Base-by-base conservation (phyloP, 75 land plant species). In the Larix kaempferi region DNA sequence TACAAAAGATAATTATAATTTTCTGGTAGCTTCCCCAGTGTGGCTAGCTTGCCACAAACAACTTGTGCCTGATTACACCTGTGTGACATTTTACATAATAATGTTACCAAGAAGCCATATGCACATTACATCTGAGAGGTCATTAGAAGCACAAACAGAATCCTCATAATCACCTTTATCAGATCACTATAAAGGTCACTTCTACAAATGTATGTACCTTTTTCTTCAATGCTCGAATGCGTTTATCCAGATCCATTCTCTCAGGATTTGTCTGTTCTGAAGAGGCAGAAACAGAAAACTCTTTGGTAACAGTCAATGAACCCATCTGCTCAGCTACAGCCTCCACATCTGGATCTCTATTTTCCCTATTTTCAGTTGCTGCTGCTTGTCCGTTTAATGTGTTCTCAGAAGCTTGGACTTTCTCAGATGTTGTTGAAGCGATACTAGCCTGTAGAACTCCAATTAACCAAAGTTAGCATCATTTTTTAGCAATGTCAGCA, bases 141-240 rank as follows among this genome's bases (percentile, higher is more conserved):
- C 8, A 29, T 21, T 39, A 8, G 72, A 69, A n/a, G 23, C 25
- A n/a, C 23, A 39, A 67, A 69, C 21, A 37, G 41, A 69, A 69
- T 21, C 49, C 23, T 69, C 3, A 0, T 8, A 21, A 22, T 2
- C 25, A 39, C n/a, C n/a, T 39, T 7, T 44, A 21, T 3, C 39
- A 69, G 16, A 19, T 37, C 69, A 65, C 39, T 4, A 65, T 25
- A 65, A 29, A 33, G 69, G 41, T 69, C 44, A 69, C 3, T 41
- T 22, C 21, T 12, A 80, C 26, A n/a, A 74, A 73, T 19, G 15
- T 2, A 13, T 7, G 56, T 71, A 82, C 84, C 84, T 82, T 82
- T 72, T 82, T 82, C 67, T 80, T 79, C 37, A 82, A 41, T 27
- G 84, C 82, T 54, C 84, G 76, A 65, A 82, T 80, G 12, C 84